Evolutionary conservation across 1,284 basidiomycete species (phyloP).

Genomic region (Malassezia japonica): DNA sequence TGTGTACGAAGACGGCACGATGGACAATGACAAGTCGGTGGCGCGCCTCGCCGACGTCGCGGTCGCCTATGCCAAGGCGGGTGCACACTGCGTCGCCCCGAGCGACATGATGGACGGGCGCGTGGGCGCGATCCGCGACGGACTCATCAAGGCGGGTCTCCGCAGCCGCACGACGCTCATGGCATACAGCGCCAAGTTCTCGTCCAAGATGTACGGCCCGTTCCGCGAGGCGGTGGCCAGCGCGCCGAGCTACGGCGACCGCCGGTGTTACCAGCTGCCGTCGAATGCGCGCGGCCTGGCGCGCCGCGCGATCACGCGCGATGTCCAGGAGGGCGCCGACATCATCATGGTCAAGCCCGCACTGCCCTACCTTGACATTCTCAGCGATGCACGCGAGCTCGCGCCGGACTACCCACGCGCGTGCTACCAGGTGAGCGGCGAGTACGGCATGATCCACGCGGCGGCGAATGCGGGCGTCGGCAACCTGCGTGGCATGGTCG

Average conservation of each 20-base stretch:
- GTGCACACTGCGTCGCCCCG: conserved; percentile 93
- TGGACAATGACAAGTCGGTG: conserved; percentile 54
- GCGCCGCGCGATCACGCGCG: conserved; percentile 79
- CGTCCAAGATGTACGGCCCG: conserved; percentile 89
- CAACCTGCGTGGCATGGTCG: conserved; percentile 80
- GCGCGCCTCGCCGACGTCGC: conserved; percentile 83
- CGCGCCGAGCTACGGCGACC: conserved; percentile 82
- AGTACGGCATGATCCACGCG: conserved; percentile 92
- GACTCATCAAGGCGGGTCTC: conserved; percentile 71
- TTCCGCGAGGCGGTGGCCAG: conserved; percentile 95
- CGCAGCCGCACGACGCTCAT: conserved; percentile 66
- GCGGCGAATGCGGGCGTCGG: conserved; percentile 88
- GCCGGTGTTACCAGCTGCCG: conserved; percentile 95
- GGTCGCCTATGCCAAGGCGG: conserved; percentile 80
- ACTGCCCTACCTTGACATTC: conserved; percentile 89
- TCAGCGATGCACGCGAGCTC: conserved; percentile 73
- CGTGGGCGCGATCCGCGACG: conserved; percentile 76
- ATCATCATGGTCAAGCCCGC: conserved; percentile 99
- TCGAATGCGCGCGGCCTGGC: conserved; percentile 80
- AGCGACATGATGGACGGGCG: conserved; percentile 99
- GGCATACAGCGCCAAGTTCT: conserved; percentile 98
- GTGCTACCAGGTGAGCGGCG: conserved; percentile 67
- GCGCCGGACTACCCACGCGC: conserved; percentile 80
- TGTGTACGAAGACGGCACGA: conserved; percentile 63
- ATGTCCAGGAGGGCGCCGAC: conserved; percentile 87